Base-by-base conservation (phyloP, 495 filamentous ascomycete species). In the Aspergillus haitiensis region DNA sequence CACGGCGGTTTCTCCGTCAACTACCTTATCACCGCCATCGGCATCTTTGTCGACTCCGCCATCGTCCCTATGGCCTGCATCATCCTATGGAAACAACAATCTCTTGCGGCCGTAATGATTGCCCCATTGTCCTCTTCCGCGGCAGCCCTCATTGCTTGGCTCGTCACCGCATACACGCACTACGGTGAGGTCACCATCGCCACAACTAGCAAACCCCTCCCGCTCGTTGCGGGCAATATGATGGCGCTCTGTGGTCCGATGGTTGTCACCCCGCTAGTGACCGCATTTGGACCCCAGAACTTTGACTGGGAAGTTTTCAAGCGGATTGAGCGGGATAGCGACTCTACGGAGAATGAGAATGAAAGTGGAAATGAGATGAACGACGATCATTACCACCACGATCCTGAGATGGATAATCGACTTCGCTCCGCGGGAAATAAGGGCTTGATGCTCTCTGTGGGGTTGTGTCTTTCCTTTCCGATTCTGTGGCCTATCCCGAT, bases 31-130 rank as follows among this genome's bases (percentile, higher is more conserved):
- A 48, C 13, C 36, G 9, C 6, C 18, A 39, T 42, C 70, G 73
- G 73, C 15, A 69, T 76, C 12, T 68, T 81, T 0, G 74, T 75
- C 10, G 78, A 73, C 40, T 72, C 76, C 3, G 78, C 72, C 2
- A 74, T 82, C 56, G 76, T 83, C 55, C 80, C 81, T 7, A 76
- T 79, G 65, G 71, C 75, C 0, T 79, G 80, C 58, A 78, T 79
- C 10, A 69, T 83, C 53, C 71, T 81, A 42, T 82, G 81, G 81
- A 65, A 64, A 2, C 67, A 71, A 7, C 80, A 82, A 64, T 78
- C 68, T 54, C 73, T 64, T 49, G 61, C 70, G 0, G 78, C 75
- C 3, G 75, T 78, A 5, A 75, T 80, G 16, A 61, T 80, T 3
- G 71, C 74, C 6, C 78, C 81, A 0, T 56, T 81, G 1, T 66